A percentile compares a stretch with the other conserved stretches of the same genome.
Conservation (phyloP, 2,329 filamentous ascomycete genomes). For the Beauveria rudraprayagi region DNA sequence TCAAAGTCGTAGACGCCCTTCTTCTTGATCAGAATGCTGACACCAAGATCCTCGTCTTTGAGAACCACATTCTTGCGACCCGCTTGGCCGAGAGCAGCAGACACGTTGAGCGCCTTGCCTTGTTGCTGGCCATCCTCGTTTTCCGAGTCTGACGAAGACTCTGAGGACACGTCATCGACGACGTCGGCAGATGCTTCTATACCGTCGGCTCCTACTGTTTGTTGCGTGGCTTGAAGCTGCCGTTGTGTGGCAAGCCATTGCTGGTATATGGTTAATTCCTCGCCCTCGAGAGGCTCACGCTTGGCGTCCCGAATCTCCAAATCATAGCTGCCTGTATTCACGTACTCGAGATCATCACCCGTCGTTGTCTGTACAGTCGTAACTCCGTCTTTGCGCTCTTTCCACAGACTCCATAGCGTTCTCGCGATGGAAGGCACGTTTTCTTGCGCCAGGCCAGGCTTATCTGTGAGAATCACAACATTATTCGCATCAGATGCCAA, state of each 20-base stretch:
- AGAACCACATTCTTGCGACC: constrained; percentile 78
- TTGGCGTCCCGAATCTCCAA: constrained; percentile 54
- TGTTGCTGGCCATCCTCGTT: constrained; percentile 86
- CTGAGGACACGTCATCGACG: constrained; percentile 77
- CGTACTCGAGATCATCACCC: constrained; percentile 56
- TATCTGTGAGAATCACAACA: constrained; percentile 79
- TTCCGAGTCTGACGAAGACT: constrained; percentile 78
- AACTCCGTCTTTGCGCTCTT: constrained; percentile 56
- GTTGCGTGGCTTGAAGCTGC: constrained; percentile 75
- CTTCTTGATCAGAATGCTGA: constrained; percentile 81
- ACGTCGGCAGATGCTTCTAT: constrained; percentile 65
- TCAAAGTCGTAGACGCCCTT: constrained; percentile 93
- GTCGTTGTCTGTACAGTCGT: constrained; percentile 46
- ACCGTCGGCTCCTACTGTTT: constrained; percentile 57
- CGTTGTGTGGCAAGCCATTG: constrained; percentile 86
- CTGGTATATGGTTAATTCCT: constrained; percentile 76
- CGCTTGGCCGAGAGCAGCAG: constrained; percentile 74
- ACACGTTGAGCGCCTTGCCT: constrained; percentile 83
- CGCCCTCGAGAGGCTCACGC: constrained; percentile 59
- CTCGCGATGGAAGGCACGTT: constrained; percentile 55
- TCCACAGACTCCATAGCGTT: constrained; percentile 75
- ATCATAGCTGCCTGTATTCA: constrained; percentile 55
- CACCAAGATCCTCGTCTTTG: constrained; percentile 82
- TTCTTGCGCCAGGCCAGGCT: constrained; percentile 36
- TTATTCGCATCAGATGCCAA: constrained; percentile 74